These are phyloP conservation scores for Chrysopogon serrulatus DNA, from an alignment of 176 grass and related monocot genomes.

Conservation along the genomic window DNA sequence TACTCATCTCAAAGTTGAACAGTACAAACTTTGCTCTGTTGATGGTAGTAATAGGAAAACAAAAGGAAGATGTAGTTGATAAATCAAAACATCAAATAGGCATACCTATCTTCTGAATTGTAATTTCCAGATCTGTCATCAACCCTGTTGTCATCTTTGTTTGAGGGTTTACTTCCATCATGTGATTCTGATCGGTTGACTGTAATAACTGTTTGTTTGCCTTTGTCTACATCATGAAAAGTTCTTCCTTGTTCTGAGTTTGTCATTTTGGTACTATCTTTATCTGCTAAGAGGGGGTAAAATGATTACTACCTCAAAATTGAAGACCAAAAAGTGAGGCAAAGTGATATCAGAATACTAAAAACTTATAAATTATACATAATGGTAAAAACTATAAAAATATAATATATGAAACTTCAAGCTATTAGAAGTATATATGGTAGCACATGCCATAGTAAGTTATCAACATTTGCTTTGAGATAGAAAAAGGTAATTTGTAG, in stretches of 20 bases:
- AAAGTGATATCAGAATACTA: conserved; percentile 13
- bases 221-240: conserved; percentile 26
- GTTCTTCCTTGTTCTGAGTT: conserved; percentile 15
- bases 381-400: background rate
- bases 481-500: background rate
- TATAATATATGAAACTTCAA: background rate
- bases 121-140: conserved; percentile 26
- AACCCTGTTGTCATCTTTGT: conserved; percentile 20
- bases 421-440: background rate
- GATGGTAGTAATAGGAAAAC: background rate
- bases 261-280: conserved; percentile 20
- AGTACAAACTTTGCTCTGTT: background rate
- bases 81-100: conserved; percentile 17
- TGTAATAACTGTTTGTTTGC: conserved; percentile 1
- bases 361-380: background rate
- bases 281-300: conserved; percentile 8
- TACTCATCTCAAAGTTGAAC: conserved; percentile 1
- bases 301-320: conserved; percentile 15
- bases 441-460: background rate
- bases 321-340: background rate
- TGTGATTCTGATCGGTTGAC: conserved; percentile 7
- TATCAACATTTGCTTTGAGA: background rate
- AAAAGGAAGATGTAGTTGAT: background rate
- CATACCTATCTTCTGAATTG: conserved; percentile 37
- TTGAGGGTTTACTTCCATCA: conserved; percentile 24